Base-by-base conservation (phyloP, 148 eudicot genomes). In the Cornus kousa region DNA sequence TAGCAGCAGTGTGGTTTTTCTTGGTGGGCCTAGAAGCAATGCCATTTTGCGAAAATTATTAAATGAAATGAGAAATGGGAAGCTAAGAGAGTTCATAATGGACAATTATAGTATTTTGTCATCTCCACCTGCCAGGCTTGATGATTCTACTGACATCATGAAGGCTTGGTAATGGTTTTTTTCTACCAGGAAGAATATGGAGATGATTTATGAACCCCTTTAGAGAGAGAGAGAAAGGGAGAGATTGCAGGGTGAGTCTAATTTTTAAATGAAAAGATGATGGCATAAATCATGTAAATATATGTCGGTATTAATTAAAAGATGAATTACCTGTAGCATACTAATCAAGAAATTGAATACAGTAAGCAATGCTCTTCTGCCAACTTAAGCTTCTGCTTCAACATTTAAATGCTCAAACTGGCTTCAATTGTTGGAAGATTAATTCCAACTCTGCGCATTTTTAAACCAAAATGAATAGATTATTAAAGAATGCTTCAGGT, bases 391-490 rank as follows among this genome's bases (percentile, higher is more conserved):
- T 80, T n/a, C 81, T 87, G 67, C 90, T 88, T 84, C 87, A 10
- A 89, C 85, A 68, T 78, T 83, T 13, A 89, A 75, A 50, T 87
- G 77, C 86, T 89, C 85, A 62, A 69, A 87, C 57, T 89, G 71
- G 55, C 87, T 87, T 89, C 90, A 64, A 89, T 82, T 0, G 85
- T 77, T 9, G 92, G 92, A 74, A 87, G 74, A 32, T 84, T 83
- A 77, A 89, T 73, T 17, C 86, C 86, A 73, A 87, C 92, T 73
- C 92, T 89, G 62, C 5, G 62, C 20, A 43, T 43, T 43, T 43
- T 43, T 6, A 43, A 57, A 57, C 4, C 5, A 13, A 57, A 57
- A 57, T 57, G 5, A 16, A 1, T 57, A 13, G 4, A 57, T 57
- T 14, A 13, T 13, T 14, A 0, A 11, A 13, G 62, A 13, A 8